Percentiles rank a stretch among this genome's conserved stretches.
These are phyloP conservation scores for Lentinula lateritia DNA, from an alignment of 768 basidiomycete genomes.

Conservation along the genomic window DNA sequence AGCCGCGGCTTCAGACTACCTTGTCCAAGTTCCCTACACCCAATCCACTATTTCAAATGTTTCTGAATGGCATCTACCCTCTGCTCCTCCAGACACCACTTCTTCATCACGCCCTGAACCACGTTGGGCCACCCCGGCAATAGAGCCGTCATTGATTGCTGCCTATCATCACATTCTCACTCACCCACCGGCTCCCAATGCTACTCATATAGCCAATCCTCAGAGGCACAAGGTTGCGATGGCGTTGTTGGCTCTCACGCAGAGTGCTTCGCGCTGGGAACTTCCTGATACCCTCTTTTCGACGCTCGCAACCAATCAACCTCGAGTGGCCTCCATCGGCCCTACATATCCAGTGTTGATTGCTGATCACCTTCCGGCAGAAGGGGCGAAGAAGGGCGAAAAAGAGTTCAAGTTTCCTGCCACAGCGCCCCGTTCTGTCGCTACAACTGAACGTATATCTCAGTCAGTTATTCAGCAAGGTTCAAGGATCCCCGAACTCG, in stretches of 20 bases:
- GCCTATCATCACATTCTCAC: constrained; percentile 79
- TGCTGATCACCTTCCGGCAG: constrained; percentile 16
- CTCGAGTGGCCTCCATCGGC: constrained; percentile 56
- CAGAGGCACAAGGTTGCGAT: constrained; percentile 73
- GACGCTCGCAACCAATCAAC: constrained; percentile 51
- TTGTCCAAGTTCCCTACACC: constrained; percentile 67
- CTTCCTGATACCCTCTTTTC: constrained; percentile 61
- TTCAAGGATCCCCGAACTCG: constrained; percentile 62
- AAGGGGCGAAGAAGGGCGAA: constrained; percentile 32
- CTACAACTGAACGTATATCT: constrained; percentile 45
- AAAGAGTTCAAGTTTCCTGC: constrained; percentile 51
- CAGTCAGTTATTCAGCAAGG: constrained; percentile 61
- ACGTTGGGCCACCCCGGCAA: constrained; percentile 44
- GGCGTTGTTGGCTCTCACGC: constrained; percentile 55
- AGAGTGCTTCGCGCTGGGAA: constrained; percentile 61
- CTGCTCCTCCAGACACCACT: constrained; percentile 23
- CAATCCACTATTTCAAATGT: constrained; percentile 63
- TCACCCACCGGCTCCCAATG: constrained; percentile 48
- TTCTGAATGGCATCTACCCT: constrained; percentile 68
- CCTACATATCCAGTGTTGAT: constrained; percentile 61
- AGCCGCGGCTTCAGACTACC: constrained; percentile 58
- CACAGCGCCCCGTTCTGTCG: constrained; percentile 38
- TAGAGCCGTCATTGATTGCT: constrained; percentile 57
- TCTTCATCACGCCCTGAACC: constrained; percentile 10
- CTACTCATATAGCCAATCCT: constrained; percentile 40